Conservation (phyloP, 73 alveolate species). For the Paramecium bursaria region DNA sequence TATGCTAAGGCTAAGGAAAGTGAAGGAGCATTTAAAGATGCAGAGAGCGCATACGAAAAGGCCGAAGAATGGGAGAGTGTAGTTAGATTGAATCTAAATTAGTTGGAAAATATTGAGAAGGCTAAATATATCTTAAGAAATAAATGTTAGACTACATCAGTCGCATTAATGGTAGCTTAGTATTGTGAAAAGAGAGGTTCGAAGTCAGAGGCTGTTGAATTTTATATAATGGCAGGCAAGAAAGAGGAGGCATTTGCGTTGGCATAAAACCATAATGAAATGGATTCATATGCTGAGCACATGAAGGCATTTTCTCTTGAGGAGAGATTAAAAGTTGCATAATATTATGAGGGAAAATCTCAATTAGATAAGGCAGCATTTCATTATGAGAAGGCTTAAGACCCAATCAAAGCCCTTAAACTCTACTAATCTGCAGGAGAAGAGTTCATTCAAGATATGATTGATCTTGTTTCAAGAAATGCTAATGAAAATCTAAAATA, state of each 20-base stretch:
- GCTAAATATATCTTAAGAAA: slow-evolving; percentile 93
- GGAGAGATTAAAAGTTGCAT: slow-evolving; percentile 94
- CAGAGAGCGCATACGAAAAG: slow-evolving; percentile 95
- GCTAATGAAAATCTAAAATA: slow-evolving; percentile 92
- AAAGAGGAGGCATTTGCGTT: slow-evolving; percentile 96
- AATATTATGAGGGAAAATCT: slow-evolving; percentile 91
- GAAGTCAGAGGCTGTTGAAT: slow-evolving; percentile 95
- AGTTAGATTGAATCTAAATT: slow-evolving; percentile 90
- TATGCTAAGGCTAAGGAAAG: slow-evolving; percentile 99
- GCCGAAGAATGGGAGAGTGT: slow-evolving; percentile 98
- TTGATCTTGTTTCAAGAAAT: slow-evolving; percentile 95
- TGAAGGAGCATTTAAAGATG: slow-evolving; percentile 93
- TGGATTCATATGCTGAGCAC: slow-evolving; percentile 95
- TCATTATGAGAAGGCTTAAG: slow-evolving; percentile 95
- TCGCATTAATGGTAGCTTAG: slow-evolving; percentile 93
- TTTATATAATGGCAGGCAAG: slow-evolving; percentile 92
- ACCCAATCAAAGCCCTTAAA: slow-evolving; percentile 91
- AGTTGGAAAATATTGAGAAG: slow-evolving; percentile 92
- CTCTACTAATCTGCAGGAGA: slow-evolving; percentile 94
- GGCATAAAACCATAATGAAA: slow-evolving; percentile 92
- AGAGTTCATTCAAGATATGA: slow-evolving; percentile 90
- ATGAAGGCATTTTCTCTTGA: slow-evolving; percentile 88
- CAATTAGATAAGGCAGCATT: slow-evolving; percentile 96
- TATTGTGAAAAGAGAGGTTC: slow-evolving; percentile 94
- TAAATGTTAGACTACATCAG: slow-evolving; percentile 89